Base-by-base conservation (phyloP, 1,284 basidiomycete species). In the Apiotrichum siamense region DNA sequence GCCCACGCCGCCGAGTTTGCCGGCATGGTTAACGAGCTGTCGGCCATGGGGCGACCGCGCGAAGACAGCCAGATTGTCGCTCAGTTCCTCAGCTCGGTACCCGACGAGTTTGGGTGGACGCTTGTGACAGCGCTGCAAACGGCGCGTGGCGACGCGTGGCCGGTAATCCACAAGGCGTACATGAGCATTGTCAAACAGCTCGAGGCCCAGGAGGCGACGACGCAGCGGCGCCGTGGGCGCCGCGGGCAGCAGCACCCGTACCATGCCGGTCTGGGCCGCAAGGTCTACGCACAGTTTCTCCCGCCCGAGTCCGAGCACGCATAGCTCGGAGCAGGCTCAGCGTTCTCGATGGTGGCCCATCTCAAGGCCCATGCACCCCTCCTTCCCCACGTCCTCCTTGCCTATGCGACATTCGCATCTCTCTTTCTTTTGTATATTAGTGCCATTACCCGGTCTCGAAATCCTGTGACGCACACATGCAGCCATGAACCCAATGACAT, bases 291-390 rank as follows among this genome's bases (percentile, higher is more conserved):
- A 5, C 41, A 43, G 41, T 43, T 43, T n/a, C 39, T 41, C 25
- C 41, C n/a, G n/a, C n/a, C 27, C 10, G 41, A 42, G 33, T 35
- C 33, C 13, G 33, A 35, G 33, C 33, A 35, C 33, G 17, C n/a
- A n/a, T n/a, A n/a, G n/a, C n/a, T n/a, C n/a, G n/a, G n/a, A n/a
- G n/a, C n/a, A n/a, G n/a, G 43, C 23, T 25, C 43, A 3, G 49
- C 52, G 1, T 29, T 39, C 2, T 52, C 47, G 12, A 25, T 55
- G 20, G 47, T 33, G 20, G 20, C 49, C 1, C 49, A n/a, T n/a
- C n/a, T n/a, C n/a, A n/a, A n/a, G n/a, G n/a, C n/a, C n/a, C n/a
- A n/a, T n/a, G n/a, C n/a, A n/a, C n/a, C n/a, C n/a, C n/a, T n/a
- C n/a, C n/a, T n/a, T n/a, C n/a, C n/a, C n/a, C n/a, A n/a, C n/a